A percentile compares a stretch with the other conserved stretches of the same genome.
Conservation (phyloP, 1,284 basidiomycete species). For the Cutaneotrichosporon daszewskae region DNA sequence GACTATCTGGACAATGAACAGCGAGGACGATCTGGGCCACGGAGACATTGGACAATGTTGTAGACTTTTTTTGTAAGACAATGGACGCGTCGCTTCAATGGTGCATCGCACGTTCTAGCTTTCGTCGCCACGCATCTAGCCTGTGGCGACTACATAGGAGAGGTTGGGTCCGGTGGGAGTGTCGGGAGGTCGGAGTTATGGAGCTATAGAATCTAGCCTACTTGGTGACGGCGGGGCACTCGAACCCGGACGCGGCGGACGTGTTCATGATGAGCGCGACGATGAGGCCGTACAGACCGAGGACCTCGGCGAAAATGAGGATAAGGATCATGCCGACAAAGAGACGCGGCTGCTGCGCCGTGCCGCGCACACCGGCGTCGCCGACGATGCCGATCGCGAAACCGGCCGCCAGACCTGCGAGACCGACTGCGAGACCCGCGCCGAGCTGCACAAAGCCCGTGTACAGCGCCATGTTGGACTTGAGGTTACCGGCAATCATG, state of each 20-base stretch:
- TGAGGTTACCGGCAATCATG: conserved; percentile 65
- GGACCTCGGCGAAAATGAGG: conserved; percentile 89
- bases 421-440: conserved; percentile 73
- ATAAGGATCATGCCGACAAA: conserved; percentile 80
- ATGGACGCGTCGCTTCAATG: conserved; percentile 7
- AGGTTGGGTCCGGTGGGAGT: not conserved
- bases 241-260: conserved; percentile 37
- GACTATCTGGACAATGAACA: no score
- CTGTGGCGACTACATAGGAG: conserved; percentile 1
- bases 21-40: no score
- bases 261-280: conserved; percentile 56
- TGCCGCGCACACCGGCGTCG: conserved; percentile 86
- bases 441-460: conserved; percentile 84
- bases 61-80: not conserved
- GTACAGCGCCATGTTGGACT: conserved; percentile 61
- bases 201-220: not conserved
- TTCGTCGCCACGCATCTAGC: not conserved
- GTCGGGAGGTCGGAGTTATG: not conserved
- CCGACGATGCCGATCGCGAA: conserved; percentile 94
- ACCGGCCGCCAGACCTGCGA: conserved; percentile 82
- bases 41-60: not conserved
- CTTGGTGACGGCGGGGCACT: conserved; percentile 3
- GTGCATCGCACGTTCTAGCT: conserved; percentile 7
- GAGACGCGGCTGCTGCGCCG: conserved; percentile 83
- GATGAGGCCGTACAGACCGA: conserved; percentile 58